phyloP scores from a whole-genome alignment of 2,329 filamentous ascomycete species.

The Paradendryphiella salina region DNA sequence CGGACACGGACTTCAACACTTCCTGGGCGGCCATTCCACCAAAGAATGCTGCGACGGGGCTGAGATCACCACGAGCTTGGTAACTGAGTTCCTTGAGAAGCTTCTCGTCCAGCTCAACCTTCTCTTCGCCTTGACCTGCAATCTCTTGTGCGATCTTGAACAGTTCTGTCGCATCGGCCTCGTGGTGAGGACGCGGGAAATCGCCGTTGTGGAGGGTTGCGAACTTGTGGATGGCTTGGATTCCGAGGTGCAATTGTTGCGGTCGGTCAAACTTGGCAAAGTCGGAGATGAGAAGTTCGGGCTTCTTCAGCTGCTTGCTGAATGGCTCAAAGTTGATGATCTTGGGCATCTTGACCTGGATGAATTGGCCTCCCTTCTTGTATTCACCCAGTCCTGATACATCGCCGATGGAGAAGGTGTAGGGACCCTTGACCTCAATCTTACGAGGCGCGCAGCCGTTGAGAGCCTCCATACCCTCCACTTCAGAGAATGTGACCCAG shows the following conservation, averaged over 20 bases:
- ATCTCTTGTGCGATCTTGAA: constrained; percentile 75
- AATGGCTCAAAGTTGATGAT: constrained; percentile 85
- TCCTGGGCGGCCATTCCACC: constrained; percentile 93
- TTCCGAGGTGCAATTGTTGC: constrained; percentile 84
- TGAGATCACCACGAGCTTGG: constrained; percentile 88
- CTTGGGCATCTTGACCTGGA: constrained; percentile 99
- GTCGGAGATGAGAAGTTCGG: constrained; percentile 88
- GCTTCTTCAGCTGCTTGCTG: constrained; percentile 75
- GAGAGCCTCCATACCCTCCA: constrained; percentile 87
- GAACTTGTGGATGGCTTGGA: constrained; percentile 91
- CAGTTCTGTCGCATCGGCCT: constrained; percentile 78
- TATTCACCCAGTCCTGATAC: constrained; percentile 86
- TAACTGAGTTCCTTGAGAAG: constrained; percentile 90
- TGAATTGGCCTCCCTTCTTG: constrained; percentile 83
- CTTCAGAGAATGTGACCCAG: constrained; percentile 90
- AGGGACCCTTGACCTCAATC: constrained; percentile 89
- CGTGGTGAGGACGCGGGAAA: constrained; percentile 80
- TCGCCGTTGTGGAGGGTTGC: constrained; percentile 69
- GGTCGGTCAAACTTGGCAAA: constrained; percentile 98
- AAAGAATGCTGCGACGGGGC: constrained; percentile 91
- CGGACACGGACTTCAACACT: constrained; percentile 93
- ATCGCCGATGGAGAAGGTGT: constrained; percentile 96
- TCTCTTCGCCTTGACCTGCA: constrained; percentile 66
- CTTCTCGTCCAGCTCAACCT: constrained; percentile 87
- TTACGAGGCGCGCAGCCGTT: constrained; percentile 85